Conservation (phyloP, 352 stramenopile genomes). For the Globisporangium megalacanthum region DNA sequence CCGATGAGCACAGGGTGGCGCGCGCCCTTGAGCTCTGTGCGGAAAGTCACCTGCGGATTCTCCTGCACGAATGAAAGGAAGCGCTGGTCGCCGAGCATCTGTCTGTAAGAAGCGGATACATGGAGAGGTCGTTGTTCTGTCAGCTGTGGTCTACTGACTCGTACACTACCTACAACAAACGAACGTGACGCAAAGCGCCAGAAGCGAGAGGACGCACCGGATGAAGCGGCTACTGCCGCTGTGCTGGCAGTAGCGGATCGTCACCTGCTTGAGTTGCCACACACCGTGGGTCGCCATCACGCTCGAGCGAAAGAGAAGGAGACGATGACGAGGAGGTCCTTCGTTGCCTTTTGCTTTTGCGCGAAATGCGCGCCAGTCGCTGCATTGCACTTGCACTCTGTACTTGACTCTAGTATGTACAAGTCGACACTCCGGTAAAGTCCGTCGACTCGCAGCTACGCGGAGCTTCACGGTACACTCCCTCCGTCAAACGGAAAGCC, state of each 20-base stretch:
- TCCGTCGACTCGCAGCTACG: too few relatives aligned
- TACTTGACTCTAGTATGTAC: too few relatives aligned
- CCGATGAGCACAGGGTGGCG: slow-evolving; percentile 77
- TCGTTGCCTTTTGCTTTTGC: too few relatives aligned
- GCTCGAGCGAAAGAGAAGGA: neutral
- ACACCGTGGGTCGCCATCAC: slow-evolving; percentile 69
- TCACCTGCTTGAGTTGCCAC: slow-evolving; percentile 77
- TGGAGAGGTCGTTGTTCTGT: neutral
- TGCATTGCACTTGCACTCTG: too few relatives aligned
- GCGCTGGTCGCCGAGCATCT: slow-evolving; percentile 67
- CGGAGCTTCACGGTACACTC: too few relatives aligned
- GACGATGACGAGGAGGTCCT: too few relatives aligned
- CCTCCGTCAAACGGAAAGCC: too few relatives aligned
- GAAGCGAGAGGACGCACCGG: slow-evolving; percentile 19
- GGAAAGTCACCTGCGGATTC: slow-evolving; percentile 82
- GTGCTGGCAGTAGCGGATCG: slow-evolving; percentile 79
- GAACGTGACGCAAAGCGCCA: neutral
- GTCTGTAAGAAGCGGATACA: slow-evolving; percentile 15
- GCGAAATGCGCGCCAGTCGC: too few relatives aligned
- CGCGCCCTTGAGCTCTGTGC: slow-evolving; percentile 81
- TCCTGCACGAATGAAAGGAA: slow-evolving; percentile 84
- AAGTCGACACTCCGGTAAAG: too few relatives aligned
- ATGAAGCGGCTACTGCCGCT: slow-evolving; percentile 75
- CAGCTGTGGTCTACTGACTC: too few relatives aligned
- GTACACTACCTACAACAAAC: too few relatives aligned